phyloP scores from a whole-genome alignment of 169 alveolate genomes.

The Plasmodium inui region DNA sequence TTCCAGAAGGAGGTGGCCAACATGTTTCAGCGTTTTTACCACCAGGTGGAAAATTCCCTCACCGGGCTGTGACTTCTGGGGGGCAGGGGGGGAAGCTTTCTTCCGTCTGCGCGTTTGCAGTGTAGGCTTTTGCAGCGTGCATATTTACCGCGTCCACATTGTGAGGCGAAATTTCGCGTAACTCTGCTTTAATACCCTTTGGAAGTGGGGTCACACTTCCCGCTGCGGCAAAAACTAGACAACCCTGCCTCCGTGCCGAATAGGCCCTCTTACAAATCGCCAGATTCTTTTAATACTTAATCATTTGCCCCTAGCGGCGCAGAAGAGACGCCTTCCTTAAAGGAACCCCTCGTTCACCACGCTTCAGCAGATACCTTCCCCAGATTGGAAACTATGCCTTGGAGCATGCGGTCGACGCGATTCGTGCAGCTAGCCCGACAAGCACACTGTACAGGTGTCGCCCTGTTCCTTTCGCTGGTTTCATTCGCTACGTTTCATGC shows the following conservation, averaged over 20 bases:
- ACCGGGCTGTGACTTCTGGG: background rate
- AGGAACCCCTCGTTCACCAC: background rate
- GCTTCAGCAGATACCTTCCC: background rate
- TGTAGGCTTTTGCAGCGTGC: background rate
- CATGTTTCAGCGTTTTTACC: slow-evolving; percentile 38
- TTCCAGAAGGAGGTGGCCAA: slow-evolving; percentile 34
- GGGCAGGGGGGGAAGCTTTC: background rate
- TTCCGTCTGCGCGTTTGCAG: background rate
- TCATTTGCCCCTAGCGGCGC: background rate
- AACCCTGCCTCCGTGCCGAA: background rate
- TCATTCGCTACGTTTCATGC: background rate
- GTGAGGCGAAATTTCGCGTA: background rate
- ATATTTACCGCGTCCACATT: background rate
- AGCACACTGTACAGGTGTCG: background rate
- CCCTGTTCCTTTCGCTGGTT: background rate
- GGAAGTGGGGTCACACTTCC: background rate
- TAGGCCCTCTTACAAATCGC: background rate
- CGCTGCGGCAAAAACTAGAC: background rate
- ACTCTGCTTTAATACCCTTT: background rate
- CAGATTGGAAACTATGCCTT: background rate
- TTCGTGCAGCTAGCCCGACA: background rate
- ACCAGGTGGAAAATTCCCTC: slow-evolving; percentile 18
- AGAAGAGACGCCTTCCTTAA: background rate
- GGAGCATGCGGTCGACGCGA: background rate
- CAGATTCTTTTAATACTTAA: background rate